These are phyloP conservation scores for Neospora caninum DNA, from an alignment of 169 alveolate species.

Conservation along the genomic window DNA sequence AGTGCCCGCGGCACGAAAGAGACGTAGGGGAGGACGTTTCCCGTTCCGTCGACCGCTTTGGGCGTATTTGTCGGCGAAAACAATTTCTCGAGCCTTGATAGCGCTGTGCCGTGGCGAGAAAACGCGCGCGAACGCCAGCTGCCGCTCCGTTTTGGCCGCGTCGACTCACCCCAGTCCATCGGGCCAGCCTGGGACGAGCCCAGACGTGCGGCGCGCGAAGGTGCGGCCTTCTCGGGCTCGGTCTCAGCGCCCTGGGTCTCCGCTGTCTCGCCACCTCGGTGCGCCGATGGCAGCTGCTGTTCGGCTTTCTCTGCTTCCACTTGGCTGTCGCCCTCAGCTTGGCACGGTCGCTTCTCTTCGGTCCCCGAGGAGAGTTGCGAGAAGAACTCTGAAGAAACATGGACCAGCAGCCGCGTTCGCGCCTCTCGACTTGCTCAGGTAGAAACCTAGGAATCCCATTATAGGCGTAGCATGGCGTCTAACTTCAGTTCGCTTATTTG, in stretches of 20 bases:
- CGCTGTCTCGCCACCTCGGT: background rate
- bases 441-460: no score
- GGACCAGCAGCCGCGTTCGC: background rate
- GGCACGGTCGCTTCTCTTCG: slow-evolving; percentile 20
- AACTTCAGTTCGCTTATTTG: no score
- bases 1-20: no score
- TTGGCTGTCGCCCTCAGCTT: slow-evolving; percentile 11
- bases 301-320: background rate
- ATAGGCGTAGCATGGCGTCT: no score
- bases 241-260: background rate
- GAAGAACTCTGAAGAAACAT: slow-evolving; percentile 37
- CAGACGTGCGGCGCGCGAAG: background rate
- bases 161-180: background rate
- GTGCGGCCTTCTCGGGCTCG: background rate
- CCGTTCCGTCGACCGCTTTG: no score
- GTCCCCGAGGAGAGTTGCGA: slow-evolving; percentile 41
- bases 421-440: no score
- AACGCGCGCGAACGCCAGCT: no score
- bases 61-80: no score
- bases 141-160: no score
- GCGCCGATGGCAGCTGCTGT: background rate
- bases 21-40: no score
- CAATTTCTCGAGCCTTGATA: no score
- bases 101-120: no score
- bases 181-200: slow-evolving; percentile 22